These are phyloP conservation scores for Leucocoprinus leucothites DNA, from an alignment of 768 basidiomycete species.

Conservation along the genomic window DNA sequence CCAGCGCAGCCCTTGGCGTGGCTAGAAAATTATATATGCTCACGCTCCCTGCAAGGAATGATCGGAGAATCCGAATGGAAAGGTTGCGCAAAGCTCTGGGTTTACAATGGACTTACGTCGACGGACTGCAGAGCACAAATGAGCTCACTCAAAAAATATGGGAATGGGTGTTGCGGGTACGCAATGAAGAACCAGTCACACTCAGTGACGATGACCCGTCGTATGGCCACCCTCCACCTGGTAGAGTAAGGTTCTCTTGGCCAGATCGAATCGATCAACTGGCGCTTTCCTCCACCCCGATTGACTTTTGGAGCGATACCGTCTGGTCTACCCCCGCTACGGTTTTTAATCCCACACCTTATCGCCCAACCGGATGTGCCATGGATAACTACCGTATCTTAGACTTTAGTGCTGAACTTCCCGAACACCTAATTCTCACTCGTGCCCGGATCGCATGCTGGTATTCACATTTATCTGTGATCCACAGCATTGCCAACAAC, in stretches of 20 bases:
- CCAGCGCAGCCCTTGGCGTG: slow-evolving; percentile 29
- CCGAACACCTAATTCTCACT: slow-evolving; percentile 51
- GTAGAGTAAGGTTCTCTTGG: slow-evolving; percentile 26
- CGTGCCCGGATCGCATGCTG: slow-evolving; percentile 65
- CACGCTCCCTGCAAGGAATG: slow-evolving; percentile 53
- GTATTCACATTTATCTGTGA: slow-evolving; percentile 60
- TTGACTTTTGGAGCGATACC: slow-evolving; percentile 25
- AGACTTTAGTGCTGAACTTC: slow-evolving; percentile 32
- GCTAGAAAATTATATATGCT: slow-evolving; percentile 51
- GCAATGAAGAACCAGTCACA: slow-evolving; percentile 19
- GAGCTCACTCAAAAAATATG: slow-evolving; percentile 37
- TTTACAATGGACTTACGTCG: slow-evolving; percentile 51
- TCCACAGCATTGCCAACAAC: slow-evolving; percentile 39
- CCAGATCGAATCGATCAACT: slow-evolving; percentile 32
- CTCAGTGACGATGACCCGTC: neutral
- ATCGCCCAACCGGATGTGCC: slow-evolving; percentile 39
- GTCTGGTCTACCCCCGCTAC: slow-evolving; percentile 14
- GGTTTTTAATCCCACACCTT: slow-evolving; percentile 6
- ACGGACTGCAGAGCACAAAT: slow-evolving; percentile 42
- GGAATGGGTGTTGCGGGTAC: slow-evolving; percentile 35
- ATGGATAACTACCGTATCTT: slow-evolving; percentile 34
- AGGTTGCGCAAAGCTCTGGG: slow-evolving; percentile 40
- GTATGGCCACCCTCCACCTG: neutral
- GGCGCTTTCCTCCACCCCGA: slow-evolving; percentile 16
- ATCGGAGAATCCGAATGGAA: slow-evolving; percentile 60